phyloP scores from a whole-genome alignment of 768 basidiomycete genomes.

The Leccinum pellstonianum region DNA sequence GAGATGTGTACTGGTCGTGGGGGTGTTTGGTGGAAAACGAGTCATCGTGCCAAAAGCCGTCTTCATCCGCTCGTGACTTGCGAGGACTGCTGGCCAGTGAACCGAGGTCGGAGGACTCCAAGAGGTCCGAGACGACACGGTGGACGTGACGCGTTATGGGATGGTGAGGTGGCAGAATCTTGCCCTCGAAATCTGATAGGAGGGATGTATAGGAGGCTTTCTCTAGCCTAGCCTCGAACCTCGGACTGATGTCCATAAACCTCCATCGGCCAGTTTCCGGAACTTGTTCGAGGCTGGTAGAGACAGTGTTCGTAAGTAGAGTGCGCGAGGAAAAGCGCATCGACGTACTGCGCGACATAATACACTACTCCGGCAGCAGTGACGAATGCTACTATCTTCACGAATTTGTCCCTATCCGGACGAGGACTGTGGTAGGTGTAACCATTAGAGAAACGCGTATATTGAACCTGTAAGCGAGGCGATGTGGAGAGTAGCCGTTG shows the following conservation, averaged over 20 bases:
- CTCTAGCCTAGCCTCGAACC: constrained; percentile 55
- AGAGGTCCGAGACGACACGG: constrained; percentile 63
- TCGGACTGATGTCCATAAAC: constrained; percentile 76
- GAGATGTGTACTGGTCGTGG: neutral
- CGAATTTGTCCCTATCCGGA: constrained; percentile 9
- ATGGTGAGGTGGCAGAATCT: constrained; percentile 66
- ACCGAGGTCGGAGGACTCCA: constrained; percentile 73
- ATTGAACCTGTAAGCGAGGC: constrained; percentile 21
- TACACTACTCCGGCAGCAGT: constrained; percentile 25
- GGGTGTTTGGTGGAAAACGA: constrained; percentile 11
- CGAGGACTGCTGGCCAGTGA: constrained; percentile 35
- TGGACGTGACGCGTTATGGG: constrained; percentile 66
- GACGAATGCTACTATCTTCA: constrained; percentile 20
- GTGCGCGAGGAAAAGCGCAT: neutral
- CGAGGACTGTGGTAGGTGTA: constrained; percentile 4
- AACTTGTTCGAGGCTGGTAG: constrained; percentile 71
- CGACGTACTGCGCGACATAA: constrained; percentile 30
- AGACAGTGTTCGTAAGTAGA: neutral
- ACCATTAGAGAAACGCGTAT: constrained; percentile 27
- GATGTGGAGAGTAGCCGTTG: constrained; percentile 24
- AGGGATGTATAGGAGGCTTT: constrained; percentile 42
- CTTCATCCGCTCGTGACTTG: constrained; percentile 6
- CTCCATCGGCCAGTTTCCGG: constrained; percentile 85
- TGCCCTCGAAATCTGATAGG: constrained; percentile 47
- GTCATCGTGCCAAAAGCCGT: constrained; percentile 27